Conservation (phyloP, 2,329 filamentous ascomycete species). For the Grosmannia huntii region DNA sequence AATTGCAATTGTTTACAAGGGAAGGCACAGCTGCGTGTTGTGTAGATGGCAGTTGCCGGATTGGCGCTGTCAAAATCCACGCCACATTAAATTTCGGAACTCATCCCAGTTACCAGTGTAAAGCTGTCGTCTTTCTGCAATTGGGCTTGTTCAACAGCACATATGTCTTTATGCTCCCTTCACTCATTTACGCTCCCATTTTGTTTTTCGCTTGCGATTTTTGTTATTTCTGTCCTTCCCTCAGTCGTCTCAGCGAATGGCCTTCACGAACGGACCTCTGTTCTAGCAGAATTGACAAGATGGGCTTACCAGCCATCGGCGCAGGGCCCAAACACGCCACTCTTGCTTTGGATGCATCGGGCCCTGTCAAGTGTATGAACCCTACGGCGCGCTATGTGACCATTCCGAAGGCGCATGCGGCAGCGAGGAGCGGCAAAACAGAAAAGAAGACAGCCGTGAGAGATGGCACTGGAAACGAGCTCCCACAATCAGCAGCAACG, state of each 20-base stretch:
- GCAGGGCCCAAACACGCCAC: background rate
- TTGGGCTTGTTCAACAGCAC: background rate
- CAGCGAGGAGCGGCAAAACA: background rate
- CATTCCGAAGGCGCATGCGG: background rate
- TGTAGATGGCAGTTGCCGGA: background rate
- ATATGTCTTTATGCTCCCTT: background rate
- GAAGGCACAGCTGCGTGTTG: background rate
- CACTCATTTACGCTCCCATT: background rate
- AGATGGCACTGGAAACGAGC: background rate
- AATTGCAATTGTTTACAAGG: background rate
- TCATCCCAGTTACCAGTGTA: background rate
- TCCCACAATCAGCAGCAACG: background rate
- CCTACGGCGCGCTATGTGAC: slow-evolving; percentile 12
- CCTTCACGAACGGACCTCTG: background rate
- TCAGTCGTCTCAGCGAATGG: background rate
- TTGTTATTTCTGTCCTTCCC: background rate
- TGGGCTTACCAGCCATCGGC: background rate
- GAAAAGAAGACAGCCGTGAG: background rate
- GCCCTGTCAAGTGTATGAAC: slow-evolving; percentile 10
- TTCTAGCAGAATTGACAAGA: background rate
- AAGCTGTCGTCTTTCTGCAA: background rate
- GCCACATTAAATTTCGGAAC: background rate
- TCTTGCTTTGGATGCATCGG: background rate
- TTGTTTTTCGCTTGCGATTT: background rate
- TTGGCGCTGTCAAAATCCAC: background rate